A percentile compares a stretch with the other conserved stretches of the same genome.
Evolutionary conservation across 179 eudicot genomes (phyloP).

Genomic region (Silene vulgaris): DNA sequence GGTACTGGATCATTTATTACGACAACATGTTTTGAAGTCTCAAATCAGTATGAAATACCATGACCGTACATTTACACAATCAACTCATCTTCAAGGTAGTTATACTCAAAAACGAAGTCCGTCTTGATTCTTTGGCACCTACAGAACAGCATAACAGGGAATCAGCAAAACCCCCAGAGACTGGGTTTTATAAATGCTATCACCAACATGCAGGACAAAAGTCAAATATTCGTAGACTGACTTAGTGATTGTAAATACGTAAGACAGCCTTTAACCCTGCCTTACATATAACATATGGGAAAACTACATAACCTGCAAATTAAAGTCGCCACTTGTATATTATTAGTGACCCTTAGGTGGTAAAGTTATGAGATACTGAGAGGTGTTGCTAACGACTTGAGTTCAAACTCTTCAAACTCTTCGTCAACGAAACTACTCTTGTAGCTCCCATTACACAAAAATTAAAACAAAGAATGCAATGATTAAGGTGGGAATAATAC

Average conservation of each 20-base stretch:
- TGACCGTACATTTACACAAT: slow-evolving; percentile 42
- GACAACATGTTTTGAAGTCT: not conserved
- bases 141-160: slow-evolving; percentile 18
- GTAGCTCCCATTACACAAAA: no score
- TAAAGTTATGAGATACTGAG: not conserved
- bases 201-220: no score
- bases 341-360: no score
- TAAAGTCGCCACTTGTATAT: no score
- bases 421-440: not conserved
- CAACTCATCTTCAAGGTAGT: slow-evolving; percentile 87
- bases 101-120: slow-evolving; percentile 84
- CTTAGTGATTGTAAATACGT: no score
- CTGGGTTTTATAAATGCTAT: not conserved
- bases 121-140: slow-evolving; percentile 97
- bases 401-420: not conserved
- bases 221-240: no score
- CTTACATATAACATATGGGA: no score
- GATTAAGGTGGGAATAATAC: no score
- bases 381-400: not conserved
- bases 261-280: no score
- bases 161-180: slow-evolving; percentile 2
- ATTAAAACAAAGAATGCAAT: no score
- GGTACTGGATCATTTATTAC: no score
- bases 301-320: no score
- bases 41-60: not conserved